Evolutionary conservation across 1,139 yeast genomes (phyloP).

Genomic region (Zygosaccharomyces sapae): DNA sequence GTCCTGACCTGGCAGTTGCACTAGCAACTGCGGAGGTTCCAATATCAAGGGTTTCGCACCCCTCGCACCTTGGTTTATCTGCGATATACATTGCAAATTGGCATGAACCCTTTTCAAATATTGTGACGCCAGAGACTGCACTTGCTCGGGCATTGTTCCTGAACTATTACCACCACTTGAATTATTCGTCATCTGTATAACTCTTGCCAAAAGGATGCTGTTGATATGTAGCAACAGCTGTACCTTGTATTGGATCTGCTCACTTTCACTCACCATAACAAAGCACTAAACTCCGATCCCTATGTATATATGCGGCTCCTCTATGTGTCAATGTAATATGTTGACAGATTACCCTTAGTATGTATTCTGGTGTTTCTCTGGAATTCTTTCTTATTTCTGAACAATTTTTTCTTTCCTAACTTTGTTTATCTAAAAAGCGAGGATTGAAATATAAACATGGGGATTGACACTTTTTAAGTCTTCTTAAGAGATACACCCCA

Average conservation of each 20-base stretch:
- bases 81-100: conserved; percentile 36
- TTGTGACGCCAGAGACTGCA: conserved; percentile 27
- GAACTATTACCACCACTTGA: conserved; percentile 16
- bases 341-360: no score
- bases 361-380: no score
- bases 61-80: conserved; percentile 33
- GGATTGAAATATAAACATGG: no score
- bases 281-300: no score
- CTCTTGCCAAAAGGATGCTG: conserved; percentile 31
- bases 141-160: conserved; percentile 15
- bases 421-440: no score
- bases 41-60: conserved; percentile 30
- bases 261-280: conserved; percentile 13
- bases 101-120: conserved; percentile 35
- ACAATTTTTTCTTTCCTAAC: no score
- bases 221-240: conserved; percentile 36
- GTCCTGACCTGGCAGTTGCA: conserved; percentile 28
- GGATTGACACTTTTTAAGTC: no score
- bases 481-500: no score
- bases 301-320: no score
- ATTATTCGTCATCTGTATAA: conserved; percentile 25
- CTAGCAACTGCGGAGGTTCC: conserved; percentile 29
- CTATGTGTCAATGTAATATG: no score
- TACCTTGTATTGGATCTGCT: conserved; percentile 34
- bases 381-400: no score